Conservation (phyloP, 148 eudicot genomes). For the Amaranthus palmeri region DNA sequence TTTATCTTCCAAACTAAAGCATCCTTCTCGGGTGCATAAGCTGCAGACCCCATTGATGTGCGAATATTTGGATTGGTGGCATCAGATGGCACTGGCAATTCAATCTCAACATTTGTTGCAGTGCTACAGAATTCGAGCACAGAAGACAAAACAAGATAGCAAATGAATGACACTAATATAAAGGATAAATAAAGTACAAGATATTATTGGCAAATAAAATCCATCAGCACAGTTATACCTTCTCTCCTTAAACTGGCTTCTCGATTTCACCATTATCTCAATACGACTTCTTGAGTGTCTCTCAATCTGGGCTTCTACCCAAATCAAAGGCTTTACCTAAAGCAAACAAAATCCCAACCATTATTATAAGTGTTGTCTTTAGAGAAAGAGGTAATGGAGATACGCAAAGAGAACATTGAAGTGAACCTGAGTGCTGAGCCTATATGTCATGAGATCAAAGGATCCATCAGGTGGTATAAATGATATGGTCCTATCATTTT, state of each 20-base stretch:
- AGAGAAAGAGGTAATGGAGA: background rate
- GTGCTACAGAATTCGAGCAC: constrained; percentile 45
- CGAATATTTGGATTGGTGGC: constrained; percentile 87
- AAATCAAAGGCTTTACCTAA: constrained; percentile 93
- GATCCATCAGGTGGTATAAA: constrained; percentile 98
- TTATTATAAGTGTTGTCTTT: background rate
- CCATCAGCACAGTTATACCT: constrained; percentile 40
- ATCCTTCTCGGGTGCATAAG: constrained; percentile 95
- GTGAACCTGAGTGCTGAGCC: constrained; percentile 89
- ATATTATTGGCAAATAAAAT: background rate
- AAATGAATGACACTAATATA: background rate
- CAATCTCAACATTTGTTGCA: constrained; percentile 96
- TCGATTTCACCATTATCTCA: constrained; percentile 78
- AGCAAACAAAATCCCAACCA: background rate
- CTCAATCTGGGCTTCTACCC: constrained; percentile 98
- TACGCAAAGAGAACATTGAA: constrained; percentile 10
- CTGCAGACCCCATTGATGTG: constrained; percentile 96
- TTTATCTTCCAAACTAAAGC: constrained; percentile 88
- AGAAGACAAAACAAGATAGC: background rate
- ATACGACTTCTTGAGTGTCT: constrained; percentile 93
- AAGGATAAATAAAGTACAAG: background rate
- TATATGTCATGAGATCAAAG: constrained; percentile 95
- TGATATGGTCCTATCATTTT: constrained; percentile 91
- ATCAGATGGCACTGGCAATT: constrained; percentile 85
- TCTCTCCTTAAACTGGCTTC: constrained; percentile 95